Percentiles rank a stretch among this genome's conserved stretches.
Evolutionary conservation across 2,329 filamentous ascomycete genomes (phyloP).

Genomic region (Diplodia mutila): DNA sequence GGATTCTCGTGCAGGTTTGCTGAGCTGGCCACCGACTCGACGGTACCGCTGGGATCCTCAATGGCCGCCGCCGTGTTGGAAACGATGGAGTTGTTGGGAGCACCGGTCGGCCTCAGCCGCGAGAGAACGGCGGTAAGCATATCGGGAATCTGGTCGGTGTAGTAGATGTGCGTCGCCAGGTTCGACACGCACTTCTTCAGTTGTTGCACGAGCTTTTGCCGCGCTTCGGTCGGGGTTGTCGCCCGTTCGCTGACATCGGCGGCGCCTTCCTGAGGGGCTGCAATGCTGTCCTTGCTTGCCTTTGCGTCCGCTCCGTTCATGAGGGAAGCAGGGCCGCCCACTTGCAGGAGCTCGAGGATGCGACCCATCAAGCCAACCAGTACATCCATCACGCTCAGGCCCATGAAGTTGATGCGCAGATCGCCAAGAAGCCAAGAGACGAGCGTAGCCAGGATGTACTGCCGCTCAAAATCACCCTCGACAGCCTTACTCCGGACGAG

Average conservation of each 20-base stretch:
- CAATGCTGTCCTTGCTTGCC: slow-evolving; percentile 25
- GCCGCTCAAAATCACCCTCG: slow-evolving; percentile 72
- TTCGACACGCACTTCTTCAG: slow-evolving; percentile 86
- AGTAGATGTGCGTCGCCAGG: slow-evolving; percentile 93
- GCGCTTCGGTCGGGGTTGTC: slow-evolving; percentile 52
- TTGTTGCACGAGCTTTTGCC: slow-evolving; percentile 67
- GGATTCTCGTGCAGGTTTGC: slow-evolving; percentile 57
- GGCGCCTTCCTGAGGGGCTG: slow-evolving; percentile 28
- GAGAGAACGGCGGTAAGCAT: slow-evolving; percentile 83
- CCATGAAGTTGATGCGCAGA: slow-evolving; percentile 91
- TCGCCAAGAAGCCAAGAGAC: slow-evolving; percentile 75
- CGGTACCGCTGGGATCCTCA: slow-evolving; percentile 54
- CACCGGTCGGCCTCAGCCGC: slow-evolving; percentile 69
- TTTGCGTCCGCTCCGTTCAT: slow-evolving; percentile 35
- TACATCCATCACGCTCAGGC: slow-evolving; percentile 94
- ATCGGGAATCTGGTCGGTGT: slow-evolving; percentile 92
- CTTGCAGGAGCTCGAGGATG: slow-evolving; percentile 75
- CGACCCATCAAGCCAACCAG: slow-evolving; percentile 83
- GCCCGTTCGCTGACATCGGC: slow-evolving; percentile 17
- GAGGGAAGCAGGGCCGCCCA: slow-evolving; percentile 52
- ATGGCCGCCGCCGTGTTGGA: slow-evolving; percentile 53
- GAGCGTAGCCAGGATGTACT: slow-evolving; percentile 75
- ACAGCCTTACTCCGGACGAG: slow-evolving; percentile 69
- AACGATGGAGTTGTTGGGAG: slow-evolving; percentile 44
- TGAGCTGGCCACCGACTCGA: slow-evolving; percentile 53